Conservation (phyloP, 1,284 basidiomycete species). For the Ceratobasidium papillatum region DNA sequence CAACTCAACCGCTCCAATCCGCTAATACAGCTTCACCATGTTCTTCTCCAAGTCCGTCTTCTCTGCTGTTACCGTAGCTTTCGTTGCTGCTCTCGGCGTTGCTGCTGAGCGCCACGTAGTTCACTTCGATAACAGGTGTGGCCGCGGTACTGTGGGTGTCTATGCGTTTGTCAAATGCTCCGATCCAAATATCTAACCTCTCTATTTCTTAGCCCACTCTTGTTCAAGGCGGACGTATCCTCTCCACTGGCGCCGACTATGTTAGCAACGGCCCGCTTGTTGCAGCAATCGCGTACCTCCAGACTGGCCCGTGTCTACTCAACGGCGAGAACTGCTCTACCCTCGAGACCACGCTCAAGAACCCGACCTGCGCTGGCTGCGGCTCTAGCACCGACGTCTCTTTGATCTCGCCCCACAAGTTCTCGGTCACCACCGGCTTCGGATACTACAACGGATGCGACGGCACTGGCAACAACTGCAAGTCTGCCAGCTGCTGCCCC, state of each 20-base stretch:
- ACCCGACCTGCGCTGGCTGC: constrained; percentile 54
- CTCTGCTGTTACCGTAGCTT: background rate
- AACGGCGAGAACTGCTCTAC: constrained; percentile 59
- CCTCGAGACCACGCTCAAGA: constrained; percentile 57
- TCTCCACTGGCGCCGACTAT: constrained; percentile 51
- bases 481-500: constrained; percentile 49
- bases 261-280: constrained; percentile 53
- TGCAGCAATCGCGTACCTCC: constrained; percentile 56
- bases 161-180: background rate
- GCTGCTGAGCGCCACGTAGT: constrained; percentile 49
- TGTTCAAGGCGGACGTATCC: constrained; percentile 47
- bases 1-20: background rate
- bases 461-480: constrained; percentile 55
- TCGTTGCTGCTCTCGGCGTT: constrained; percentile 31
- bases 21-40: background rate
- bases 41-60: background rate
- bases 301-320: constrained; percentile 55
- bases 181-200: background rate
- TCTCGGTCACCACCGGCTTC: constrained; percentile 57
- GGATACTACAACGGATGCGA: constrained; percentile 58
- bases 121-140: constrained; percentile 52
- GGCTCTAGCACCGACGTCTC: constrained; percentile 60
- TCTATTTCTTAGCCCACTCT: constrained; percentile 47
- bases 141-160: constrained; percentile 50
- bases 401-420: constrained; percentile 57